phyloP scores from a whole-genome alignment of 1,284 basidiomycete genomes.

The Athelia sp. region DNA sequence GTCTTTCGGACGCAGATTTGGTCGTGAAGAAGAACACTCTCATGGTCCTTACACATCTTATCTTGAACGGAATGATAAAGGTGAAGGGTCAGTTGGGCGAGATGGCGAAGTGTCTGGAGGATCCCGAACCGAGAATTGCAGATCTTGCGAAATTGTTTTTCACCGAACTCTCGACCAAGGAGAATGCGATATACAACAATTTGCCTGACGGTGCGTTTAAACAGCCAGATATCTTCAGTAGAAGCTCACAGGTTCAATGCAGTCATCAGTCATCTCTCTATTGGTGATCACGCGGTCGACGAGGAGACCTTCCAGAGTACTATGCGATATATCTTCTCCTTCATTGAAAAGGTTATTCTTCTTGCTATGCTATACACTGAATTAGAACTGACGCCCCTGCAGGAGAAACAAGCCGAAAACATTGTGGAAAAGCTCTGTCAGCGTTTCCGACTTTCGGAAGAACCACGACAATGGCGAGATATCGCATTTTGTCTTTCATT shows the following conservation, averaged over 20 bases:
- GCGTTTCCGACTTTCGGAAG: slow-evolving; percentile 85
- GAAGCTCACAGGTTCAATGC: slow-evolving; percentile 5
- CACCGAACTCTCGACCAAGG: slow-evolving; percentile 93
- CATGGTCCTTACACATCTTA: slow-evolving; percentile 97
- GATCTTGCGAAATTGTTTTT: slow-evolving; percentile 98
- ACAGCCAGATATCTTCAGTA: slow-evolving; percentile 1
- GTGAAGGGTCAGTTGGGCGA: slow-evolving; percentile 98
- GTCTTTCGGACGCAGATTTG: slow-evolving; percentile 81
- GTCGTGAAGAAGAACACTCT: slow-evolving; percentile 98
- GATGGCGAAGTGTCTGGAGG: slow-evolving; percentile 99
- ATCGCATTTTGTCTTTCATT: slow-evolving; percentile 95
- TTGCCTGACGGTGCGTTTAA: slow-evolving; percentile 73
- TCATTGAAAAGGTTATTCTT: slow-evolving; percentile 86
- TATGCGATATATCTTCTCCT: slow-evolving; percentile 94
- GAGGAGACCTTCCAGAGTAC: slow-evolving; percentile 91
- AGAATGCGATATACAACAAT: slow-evolving; percentile 99
- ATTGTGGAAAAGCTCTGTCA: slow-evolving; percentile 96
- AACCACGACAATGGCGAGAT: slow-evolving; percentile 94
- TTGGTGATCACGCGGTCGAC: slow-evolving; percentile 91
- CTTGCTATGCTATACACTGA: not conserved
- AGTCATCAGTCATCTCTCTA: slow-evolving; percentile 93
- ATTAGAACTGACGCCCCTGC: slow-evolving; percentile 3
- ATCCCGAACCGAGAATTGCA: slow-evolving; percentile 83
- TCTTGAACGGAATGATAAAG: slow-evolving; percentile 99
- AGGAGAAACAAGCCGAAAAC: slow-evolving; percentile 95